Percentiles rank a stretch among this genome's conserved stretches.
Evolutionary conservation across 441 rosid species (phyloP).

Genomic region (Populus tomentosa): DNA sequence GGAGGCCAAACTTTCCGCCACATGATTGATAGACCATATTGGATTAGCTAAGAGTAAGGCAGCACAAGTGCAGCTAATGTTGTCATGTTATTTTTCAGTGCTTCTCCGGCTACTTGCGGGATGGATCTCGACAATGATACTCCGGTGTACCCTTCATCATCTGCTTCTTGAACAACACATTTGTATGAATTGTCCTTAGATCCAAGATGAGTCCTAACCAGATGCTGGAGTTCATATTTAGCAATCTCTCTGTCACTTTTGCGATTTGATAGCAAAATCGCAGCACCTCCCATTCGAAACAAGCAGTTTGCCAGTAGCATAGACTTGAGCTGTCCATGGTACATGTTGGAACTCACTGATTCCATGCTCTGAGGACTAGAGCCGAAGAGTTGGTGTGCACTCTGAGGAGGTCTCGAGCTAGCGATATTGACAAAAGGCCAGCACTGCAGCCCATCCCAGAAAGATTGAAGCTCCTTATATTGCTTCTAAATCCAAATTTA

Average conservation of each 20-base stretch:
- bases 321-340: conserved; percentile 52
- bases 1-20: conserved; percentile 12
- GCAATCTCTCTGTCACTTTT: conserved; percentile 29
- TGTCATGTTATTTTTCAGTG: conserved; percentile 38
- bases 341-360: conserved; percentile 55
- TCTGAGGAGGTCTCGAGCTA: conserved; percentile 38
- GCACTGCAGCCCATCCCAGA: conserved; percentile 79
- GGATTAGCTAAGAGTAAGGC: conserved; percentile 42
- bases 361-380: conserved; percentile 57
- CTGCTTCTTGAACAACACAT: conserved; percentile 49
- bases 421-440: conserved; percentile 39
- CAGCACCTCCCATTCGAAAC: conserved; percentile 61
- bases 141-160: conserved; percentile 40
- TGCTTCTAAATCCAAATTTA: conserved; percentile 48
- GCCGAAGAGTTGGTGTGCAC: conserved; percentile 31
- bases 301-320: conserved; percentile 66
- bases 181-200: conserved; percentile 44
- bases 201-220: conserved; percentile 45
- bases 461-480: conserved; percentile 49
- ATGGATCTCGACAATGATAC: conserved; percentile 37
- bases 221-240: conserved; percentile 35
- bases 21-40: conserved; percentile 25
- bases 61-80: conserved; percentile 43
- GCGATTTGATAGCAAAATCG: conserved; percentile 51
- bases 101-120: conserved; percentile 49